Evolutionary conservation across 768 basidiomycete species (phyloP).

Genomic region (Suillus plorans): DNA sequence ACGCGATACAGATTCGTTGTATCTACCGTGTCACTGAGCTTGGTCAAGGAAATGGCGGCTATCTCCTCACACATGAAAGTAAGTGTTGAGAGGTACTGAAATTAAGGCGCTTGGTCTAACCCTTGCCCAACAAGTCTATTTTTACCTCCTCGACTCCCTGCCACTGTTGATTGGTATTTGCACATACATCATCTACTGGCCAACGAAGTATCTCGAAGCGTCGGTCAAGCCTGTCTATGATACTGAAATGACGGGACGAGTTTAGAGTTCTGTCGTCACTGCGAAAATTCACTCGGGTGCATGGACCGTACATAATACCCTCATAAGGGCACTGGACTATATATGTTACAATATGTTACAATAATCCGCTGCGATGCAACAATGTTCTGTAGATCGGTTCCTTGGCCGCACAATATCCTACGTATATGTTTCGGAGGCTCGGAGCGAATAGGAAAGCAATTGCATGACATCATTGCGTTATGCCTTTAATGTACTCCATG

Average conservation of each 20-base stretch:
- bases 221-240: too few species aligned
- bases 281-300: neutral
- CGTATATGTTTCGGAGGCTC: neutral
- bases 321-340: neutral
- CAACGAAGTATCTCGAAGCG: slow-evolving; percentile 21
- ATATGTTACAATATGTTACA: neutral
- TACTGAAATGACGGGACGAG: too few species aligned
- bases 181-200: slow-evolving; percentile 28
- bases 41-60: slow-evolving; percentile 19
- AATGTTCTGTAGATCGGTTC: neutral
- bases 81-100: neutral
- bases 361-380: neutral
- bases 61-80: slow-evolving; percentile 26
- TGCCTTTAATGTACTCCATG: neutral
- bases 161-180: slow-evolving; percentile 27
- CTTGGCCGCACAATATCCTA: neutral
- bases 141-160: slow-evolving; percentile 30
- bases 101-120: neutral
- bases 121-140: slow-evolving; percentile 20
- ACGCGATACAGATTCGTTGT: slow-evolving; percentile 22
- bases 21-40: slow-evolving; percentile 29
- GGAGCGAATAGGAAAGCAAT: neutral
- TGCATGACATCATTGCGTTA: neutral
- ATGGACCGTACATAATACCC: neutral
- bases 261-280: too few species aligned